phyloP scores from a whole-genome alignment of 495 filamentous ascomycete species.

The Trichoderma virens region DNA sequence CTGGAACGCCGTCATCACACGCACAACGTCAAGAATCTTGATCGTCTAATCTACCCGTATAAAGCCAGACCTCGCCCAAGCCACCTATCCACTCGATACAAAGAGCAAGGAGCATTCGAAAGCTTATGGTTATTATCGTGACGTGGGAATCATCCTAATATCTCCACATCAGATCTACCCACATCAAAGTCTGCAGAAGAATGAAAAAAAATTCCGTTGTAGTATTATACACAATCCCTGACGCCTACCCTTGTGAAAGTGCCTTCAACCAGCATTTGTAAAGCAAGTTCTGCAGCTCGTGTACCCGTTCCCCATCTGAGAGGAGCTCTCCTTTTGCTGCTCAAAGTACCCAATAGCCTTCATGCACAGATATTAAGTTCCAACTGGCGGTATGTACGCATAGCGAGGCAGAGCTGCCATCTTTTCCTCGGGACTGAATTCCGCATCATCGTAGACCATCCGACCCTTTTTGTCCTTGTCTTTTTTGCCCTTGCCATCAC shows the following conservation, averaged over 20 bases:
- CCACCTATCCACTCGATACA: too few species aligned
- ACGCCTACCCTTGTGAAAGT: conserved; percentile 5
- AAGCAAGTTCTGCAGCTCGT: neutral
- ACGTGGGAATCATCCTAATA: neutral
- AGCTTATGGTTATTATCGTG: neutral
- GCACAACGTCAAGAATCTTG: too few species aligned
- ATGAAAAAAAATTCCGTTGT: neutral
- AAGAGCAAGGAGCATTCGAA: neutral
- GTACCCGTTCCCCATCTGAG: neutral
- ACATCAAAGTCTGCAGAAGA: neutral
- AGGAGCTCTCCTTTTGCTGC: neutral
- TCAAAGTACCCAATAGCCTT: neutral
- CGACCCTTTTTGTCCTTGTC: conserved; percentile 61
- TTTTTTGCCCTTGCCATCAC: conserved; percentile 53
- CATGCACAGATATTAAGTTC: neutral
- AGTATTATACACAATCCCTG: neutral
- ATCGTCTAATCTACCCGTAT: too few species aligned
- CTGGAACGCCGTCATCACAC: too few species aligned
- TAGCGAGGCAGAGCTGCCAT: conserved; percentile 74
- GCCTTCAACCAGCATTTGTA: neutral
- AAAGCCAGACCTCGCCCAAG: too few species aligned
- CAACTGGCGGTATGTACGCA: conserved; percentile 26
- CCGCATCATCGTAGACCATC: conserved; percentile 72
- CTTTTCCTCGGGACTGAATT: conserved; percentile 78
- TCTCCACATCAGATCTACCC: neutral